phyloP scores from a whole-genome alignment of 1,139 yeast genomes.

The Meyerozyma carpophila region DNA sequence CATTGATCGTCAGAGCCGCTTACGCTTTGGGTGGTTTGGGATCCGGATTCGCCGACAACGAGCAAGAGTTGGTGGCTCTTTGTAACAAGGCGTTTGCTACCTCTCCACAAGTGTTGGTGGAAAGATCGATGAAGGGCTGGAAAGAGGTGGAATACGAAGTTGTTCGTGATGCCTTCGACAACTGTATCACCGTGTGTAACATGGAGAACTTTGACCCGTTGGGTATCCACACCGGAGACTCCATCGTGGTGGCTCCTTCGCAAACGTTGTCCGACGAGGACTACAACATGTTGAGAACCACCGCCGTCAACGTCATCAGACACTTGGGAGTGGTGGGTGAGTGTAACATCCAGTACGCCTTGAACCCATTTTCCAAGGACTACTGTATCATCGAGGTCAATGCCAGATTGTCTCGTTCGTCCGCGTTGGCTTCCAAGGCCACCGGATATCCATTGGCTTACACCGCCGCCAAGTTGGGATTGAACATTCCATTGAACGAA shows the following conservation, averaged over 20 bases:
- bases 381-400: conserved; percentile 97
- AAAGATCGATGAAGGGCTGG: conserved; percentile 98
- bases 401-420: conserved; percentile 95
- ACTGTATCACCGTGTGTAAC: conserved; percentile 98
- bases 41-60: conserved; percentile 95
- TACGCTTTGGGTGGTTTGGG: conserved; percentile 97
- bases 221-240: conserved; percentile 98
- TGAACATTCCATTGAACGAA: conserved; percentile 88
- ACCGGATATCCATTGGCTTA: conserved; percentile 98
- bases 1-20: conserved; percentile 97
- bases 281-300: conserved; percentile 95
- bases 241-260: conserved; percentile 98
- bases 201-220: conserved; percentile 99
- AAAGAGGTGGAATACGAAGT: conserved; percentile 98
- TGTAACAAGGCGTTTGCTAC: conserved; percentile 93
- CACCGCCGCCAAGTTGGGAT: conserved; percentile 95
- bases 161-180: conserved; percentile 94
- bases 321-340: conserved; percentile 99
- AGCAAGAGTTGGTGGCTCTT: conserved; percentile 72
- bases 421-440: conserved; percentile 97
- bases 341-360: conserved; percentile 96
- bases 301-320: conserved; percentile 95
- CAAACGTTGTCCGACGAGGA: conserved; percentile 97
- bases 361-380: conserved; percentile 90
- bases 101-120: conserved; percentile 93